Base-by-base conservation (phyloP, 768 basidiomycete species). In the Tulasnella sp. region DNA sequence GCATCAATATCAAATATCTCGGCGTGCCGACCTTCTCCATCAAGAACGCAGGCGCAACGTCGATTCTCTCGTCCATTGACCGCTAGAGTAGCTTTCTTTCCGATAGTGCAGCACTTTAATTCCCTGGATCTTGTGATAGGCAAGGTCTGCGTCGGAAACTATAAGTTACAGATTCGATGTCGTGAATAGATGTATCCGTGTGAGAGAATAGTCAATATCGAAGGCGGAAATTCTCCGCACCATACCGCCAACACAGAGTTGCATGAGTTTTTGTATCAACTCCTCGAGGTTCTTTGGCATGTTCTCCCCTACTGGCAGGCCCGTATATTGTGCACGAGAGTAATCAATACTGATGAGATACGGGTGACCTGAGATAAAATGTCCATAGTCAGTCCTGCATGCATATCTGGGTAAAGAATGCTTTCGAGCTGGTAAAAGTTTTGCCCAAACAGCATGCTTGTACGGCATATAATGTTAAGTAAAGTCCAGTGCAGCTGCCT, bases 1-100 rank as follows among this genome's bases (percentile, higher is more conserved):
- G 41, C 54, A 29, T 55, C 55, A 37, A 53, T 51, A 41, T 56
- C 55, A 47, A 56, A 54, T 4, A 55, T 19, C 33, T 56, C 53
- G 4, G 42, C 53, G 20, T 33, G 15, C 34, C 47, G 53, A 15
- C 54, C 54, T 16, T 16, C 24, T 44, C 37, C 32, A 13, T 55
- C 55, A 34, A 56, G 25, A 19, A 56, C 45, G 28, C 40, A 44
- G 40, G 54, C 55, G 31, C 57, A 56, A 35, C 48, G 41, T 32
- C 55, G 53, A 22, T 50, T 43, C 25, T 37, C 35, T 16, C 20
- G 20, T 16, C 55, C 55, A 32, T 56, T 56, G 8, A 56, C 55
- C 10, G 55, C 55, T 2, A 56, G 40, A 39, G 16, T 41, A 22
- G 49, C 49, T 13, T 19, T 29, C 10, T 24, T 24, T 16, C 49